phyloP scores from a whole-genome alignment of 495 filamentous ascomycete species.

The Podospora pseudopauciseta region DNA sequence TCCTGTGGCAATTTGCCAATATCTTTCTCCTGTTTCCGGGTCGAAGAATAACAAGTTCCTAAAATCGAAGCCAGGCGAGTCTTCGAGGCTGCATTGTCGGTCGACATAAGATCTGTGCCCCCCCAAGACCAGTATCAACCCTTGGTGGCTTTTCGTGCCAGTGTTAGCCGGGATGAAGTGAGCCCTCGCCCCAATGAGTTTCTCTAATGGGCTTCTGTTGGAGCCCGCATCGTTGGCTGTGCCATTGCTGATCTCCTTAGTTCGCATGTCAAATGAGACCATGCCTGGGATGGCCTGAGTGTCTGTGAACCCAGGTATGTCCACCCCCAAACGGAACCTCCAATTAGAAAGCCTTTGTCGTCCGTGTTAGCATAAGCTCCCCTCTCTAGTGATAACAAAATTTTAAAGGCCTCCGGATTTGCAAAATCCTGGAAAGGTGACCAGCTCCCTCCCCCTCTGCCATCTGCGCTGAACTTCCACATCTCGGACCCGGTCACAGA shows the following conservation, averaged over 20 bases:
- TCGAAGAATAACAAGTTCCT: slow-evolving; percentile 36
- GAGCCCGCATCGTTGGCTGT: slow-evolving; percentile 7
- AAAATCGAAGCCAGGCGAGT: slow-evolving; percentile 15
- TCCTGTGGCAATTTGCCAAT: slow-evolving; percentile 34
- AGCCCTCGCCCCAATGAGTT: slow-evolving; percentile 20
- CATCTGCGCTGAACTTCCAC: slow-evolving; percentile 37
- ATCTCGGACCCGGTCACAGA: slow-evolving; percentile 25
- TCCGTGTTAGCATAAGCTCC: slow-evolving; percentile 10
- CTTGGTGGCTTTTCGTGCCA: slow-evolving; percentile 13
- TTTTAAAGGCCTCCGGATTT: slow-evolving; percentile 11
- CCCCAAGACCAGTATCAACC: slow-evolving; percentile 36
- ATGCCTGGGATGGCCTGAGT: slow-evolving; percentile 23
- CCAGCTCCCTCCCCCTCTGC: slow-evolving; percentile 37
- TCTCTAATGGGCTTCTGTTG: slow-evolving; percentile 12
- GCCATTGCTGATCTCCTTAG: slow-evolving; percentile 16
- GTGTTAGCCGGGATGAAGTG: slow-evolving; percentile 31
- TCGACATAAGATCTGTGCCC: slow-evolving; percentile 21
- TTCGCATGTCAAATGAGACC: slow-evolving; percentile 22
- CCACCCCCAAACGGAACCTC: slow-evolving; percentile 11
- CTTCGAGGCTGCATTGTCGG: slow-evolving; percentile 13
- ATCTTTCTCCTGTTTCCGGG: slow-evolving; percentile 32
- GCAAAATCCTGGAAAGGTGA: slow-evolving; percentile 6
- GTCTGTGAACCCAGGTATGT: neutral
- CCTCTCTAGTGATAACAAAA: slow-evolving; percentile 1
- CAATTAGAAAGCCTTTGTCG: slow-evolving; percentile 17